These are phyloP conservation scores for Cunninghamia lanceolata DNA, from an alignment of 75 land plant genomes.

Conservation along the genomic window DNA sequence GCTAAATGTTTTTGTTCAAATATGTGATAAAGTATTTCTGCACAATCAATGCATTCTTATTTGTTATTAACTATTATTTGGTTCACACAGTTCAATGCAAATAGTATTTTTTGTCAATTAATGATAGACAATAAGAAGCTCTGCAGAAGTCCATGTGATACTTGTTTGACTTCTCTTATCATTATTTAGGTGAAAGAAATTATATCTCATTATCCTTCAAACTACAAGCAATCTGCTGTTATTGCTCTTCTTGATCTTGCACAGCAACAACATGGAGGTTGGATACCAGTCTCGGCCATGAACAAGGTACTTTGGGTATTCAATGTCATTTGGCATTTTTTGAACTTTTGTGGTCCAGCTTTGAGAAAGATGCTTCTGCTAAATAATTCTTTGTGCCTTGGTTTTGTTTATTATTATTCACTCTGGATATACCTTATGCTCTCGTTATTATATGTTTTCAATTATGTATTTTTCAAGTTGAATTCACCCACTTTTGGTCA, in stretches of 20 bases:
- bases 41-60: neutral
- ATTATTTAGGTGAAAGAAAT: conserved; percentile 76
- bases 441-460: neutral
- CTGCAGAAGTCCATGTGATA: neutral
- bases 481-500: neutral
- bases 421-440: neutral
- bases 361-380: neutral
- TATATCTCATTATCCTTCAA: conserved; percentile 92
- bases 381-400: neutral
- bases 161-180: neutral
- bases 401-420: neutral
- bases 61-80: neutral
- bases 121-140: neutral
- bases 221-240: conserved; percentile 95
- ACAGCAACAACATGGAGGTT: conserved; percentile 98
- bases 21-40: neutral
- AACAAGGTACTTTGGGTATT: conserved; percentile 62
- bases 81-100: neutral
- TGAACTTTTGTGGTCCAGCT: neutral
- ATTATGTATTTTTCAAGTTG: neutral
- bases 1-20: neutral
- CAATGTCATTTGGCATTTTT: neutral
- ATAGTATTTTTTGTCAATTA: neutral
- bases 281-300: conserved; percentile 98
- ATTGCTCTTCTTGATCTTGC: conserved; percentile 96